phyloP scores from a whole-genome alignment of 441 rosid genomes.

The Syzygium malaccense region DNA sequence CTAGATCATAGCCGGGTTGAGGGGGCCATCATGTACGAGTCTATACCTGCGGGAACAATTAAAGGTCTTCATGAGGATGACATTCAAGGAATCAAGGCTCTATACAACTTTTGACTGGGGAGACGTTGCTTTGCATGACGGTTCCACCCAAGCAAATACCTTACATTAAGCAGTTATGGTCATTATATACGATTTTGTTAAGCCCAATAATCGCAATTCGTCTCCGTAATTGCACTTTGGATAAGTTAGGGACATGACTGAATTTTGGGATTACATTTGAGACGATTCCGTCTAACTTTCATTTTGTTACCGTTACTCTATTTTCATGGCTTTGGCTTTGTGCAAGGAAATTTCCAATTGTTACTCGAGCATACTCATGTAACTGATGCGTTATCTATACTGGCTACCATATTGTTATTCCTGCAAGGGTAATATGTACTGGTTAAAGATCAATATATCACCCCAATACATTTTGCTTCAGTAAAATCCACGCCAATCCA shows the following conservation, averaged over 20 bases:
- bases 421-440: no score
- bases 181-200: neutral
- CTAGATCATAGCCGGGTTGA: neutral
- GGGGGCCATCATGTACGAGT: neutral
- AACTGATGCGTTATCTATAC: neutral
- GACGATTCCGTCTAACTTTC: neutral
- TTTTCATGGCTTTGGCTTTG: neutral
- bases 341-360: neutral
- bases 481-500: no score
- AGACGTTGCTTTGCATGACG: neutral
- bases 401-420: neutral
- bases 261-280: no score
- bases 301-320: neutral
- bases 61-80: neutral
- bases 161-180: neutral
- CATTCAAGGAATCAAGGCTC: neutral
- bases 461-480: no score
- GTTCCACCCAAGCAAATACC: neutral
- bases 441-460: no score
- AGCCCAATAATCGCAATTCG: neutral
- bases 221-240: neutral
- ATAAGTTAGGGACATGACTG: neutral
- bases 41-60: neutral
- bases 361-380: neutral
- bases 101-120: neutral